These are phyloP conservation scores for Russula virescens DNA, from an alignment of 768 basidiomycete genomes.

Conservation along the genomic window DNA sequence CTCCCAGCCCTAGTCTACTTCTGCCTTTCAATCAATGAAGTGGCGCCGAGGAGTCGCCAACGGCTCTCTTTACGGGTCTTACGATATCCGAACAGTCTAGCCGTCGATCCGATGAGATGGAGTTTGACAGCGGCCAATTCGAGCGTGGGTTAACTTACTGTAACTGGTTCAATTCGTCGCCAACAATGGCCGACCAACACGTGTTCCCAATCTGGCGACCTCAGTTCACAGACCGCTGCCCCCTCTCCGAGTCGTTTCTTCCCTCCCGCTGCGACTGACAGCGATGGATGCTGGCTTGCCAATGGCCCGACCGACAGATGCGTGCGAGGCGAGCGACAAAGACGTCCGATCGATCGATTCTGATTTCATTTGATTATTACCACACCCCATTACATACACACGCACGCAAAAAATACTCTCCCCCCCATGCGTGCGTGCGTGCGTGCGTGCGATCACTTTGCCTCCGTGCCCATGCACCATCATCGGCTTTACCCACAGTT, in stretches of 20 bases:
- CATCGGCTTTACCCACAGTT: conserved; percentile 16
- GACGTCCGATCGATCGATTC: neutral
- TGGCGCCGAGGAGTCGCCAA: conserved; percentile 19
- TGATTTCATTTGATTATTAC: neutral
- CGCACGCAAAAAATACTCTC: too few species aligned
- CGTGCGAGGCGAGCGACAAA: too few species aligned
- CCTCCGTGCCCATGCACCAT: conserved; percentile 4
- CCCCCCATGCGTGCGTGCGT: too few species aligned
- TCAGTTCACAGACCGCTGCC: neutral
- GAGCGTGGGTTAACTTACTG: neutral
- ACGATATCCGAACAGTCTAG: conserved; percentile 15
- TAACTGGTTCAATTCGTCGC: neutral
- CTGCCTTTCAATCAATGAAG: conserved; percentile 11
- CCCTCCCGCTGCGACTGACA: neutral
- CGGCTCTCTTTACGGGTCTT: conserved; percentile 13
- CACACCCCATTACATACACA: too few species aligned
- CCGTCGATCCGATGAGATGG: conserved; percentile 21
- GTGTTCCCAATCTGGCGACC: conserved; percentile 15
- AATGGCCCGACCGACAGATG: too few species aligned
- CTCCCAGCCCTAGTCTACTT: neutral
- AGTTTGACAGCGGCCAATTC: conserved; percentile 9
- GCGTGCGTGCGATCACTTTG: conserved; percentile 3
- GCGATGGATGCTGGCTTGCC: too few species aligned
- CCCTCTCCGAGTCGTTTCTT: neutral
- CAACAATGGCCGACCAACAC: neutral